Percentiles rank a stretch among this genome's conserved stretches.
Conservation (phyloP, 345 rosid genomes). For the Acer yangbiense region DNA sequence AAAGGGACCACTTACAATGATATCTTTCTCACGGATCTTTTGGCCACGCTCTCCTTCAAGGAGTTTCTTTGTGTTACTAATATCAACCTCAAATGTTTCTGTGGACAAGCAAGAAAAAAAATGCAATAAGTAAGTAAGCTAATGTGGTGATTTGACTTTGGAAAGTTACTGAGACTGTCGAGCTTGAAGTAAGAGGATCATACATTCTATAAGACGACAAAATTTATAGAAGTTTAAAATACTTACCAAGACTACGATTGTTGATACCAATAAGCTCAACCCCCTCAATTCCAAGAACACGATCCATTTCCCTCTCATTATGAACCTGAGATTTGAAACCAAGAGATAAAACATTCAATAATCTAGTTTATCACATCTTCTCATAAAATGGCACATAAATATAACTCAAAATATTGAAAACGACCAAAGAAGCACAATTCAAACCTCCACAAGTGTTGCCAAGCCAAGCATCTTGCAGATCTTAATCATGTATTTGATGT, state of each 20-base stretch:
- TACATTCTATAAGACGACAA: conserved; percentile 13
- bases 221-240: conserved; percentile 7
- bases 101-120: conserved; percentile 18
- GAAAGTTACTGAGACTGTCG: background rate
- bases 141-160: background rate
- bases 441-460: conserved; percentile 83
- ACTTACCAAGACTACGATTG: conserved; percentile 85
- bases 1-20: conserved; percentile 61
- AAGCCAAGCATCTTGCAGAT: conserved; percentile 89
- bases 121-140: background rate
- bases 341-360: background rate
- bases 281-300: conserved; percentile 93
- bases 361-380: background rate
- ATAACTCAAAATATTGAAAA: background rate
- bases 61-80: conserved; percentile 81
- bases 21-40: conserved; percentile 64
- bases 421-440: conserved; percentile 8
- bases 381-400: background rate
- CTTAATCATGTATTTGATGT: conserved; percentile 84
- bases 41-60: conserved; percentile 84
- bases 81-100: conserved; percentile 90
- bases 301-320: conserved; percentile 91
- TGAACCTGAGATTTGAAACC: conserved; percentile 62
- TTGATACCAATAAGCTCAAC: conserved; percentile 87
- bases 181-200: background rate